Evolutionary conservation across 345 rosid genomes (phyloP).

Genomic region (Populus euphratica): DNA sequence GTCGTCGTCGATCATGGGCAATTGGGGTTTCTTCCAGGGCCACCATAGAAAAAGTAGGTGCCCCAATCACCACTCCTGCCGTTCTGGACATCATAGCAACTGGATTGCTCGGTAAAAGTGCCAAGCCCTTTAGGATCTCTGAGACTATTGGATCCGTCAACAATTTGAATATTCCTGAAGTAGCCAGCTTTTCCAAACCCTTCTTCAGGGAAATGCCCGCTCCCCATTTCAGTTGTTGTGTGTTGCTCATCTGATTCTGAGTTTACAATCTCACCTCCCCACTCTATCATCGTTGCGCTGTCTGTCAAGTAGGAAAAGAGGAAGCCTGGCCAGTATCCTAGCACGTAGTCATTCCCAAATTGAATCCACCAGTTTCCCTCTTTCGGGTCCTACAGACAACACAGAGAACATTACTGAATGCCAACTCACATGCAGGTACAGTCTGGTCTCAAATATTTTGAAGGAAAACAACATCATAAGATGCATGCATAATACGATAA

Average conservation of each 20-base stretch:
- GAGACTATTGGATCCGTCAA: constrained; percentile 26
- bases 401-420: background rate
- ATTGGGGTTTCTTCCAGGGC: constrained; percentile 27
- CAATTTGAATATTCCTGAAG: constrained; percentile 25
- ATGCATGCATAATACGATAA: too few species aligned
- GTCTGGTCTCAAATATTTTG: too few species aligned
- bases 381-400: constrained; percentile 25
- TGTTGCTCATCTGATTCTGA: constrained; percentile 6
- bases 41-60: constrained; percentile 28
- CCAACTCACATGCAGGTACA: background rate
- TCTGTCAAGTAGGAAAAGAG: constrained; percentile 27
- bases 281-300: constrained; percentile 20
- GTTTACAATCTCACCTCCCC: constrained; percentile 48
- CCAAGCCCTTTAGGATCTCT: constrained; percentile 20
- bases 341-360: constrained; percentile 11
- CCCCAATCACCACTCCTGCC: constrained; percentile 24
- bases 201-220: constrained; percentile 38
- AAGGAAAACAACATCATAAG: too few species aligned
- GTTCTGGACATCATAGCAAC: constrained; percentile 22
- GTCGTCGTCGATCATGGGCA: constrained; percentile 14
- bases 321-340: constrained; percentile 44
- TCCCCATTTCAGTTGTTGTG: constrained; percentile 42
- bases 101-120: constrained; percentile 24
- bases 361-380: constrained; percentile 45
- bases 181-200: constrained; percentile 37